These are phyloP conservation scores for Fagopyrum tataricum DNA, from an alignment of 148 eudicot species.

Conservation along the genomic window DNA sequence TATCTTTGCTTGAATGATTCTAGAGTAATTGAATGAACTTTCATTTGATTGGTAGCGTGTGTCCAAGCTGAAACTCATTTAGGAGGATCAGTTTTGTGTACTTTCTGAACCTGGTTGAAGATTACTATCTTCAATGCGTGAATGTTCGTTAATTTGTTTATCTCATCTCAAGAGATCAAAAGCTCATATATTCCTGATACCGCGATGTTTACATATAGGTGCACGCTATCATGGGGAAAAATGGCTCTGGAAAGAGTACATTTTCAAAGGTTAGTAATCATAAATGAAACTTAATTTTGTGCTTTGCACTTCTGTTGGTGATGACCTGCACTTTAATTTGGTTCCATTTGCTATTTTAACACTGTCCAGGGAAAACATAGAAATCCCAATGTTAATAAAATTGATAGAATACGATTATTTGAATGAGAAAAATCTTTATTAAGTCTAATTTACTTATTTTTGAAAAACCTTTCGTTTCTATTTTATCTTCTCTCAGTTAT, in stretches of 20 bases:
- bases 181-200: not conserved
- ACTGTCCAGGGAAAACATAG: not conserved
- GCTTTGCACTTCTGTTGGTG: not conserved
- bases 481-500: too few relatives aligned
- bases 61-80: not conserved
- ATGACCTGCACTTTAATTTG: not conserved
- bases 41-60: not conserved
- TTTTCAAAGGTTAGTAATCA: conserved; percentile 69
- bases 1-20: not conserved
- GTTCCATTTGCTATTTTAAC: not conserved
- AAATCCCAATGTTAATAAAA: too few relatives aligned
- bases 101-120: not conserved
- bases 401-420: too few relatives aligned
- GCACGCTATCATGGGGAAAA: conserved; percentile 96
- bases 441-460: too few relatives aligned
- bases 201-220: conserved; percentile 40
- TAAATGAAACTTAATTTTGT: not conserved
- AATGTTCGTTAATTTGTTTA: not conserved
- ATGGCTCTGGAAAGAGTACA: conserved; percentile 99
- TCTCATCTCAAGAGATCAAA: not conserved
- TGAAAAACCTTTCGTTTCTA: too few relatives aligned
- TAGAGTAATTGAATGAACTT: not conserved
- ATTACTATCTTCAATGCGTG: not conserved
- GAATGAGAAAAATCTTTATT: too few relatives aligned
- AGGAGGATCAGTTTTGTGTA: not conserved